Evolutionary conservation across 371 early-diverging fungal genomes (phyloP).

Genomic region (Rhizopus sp.): DNA sequence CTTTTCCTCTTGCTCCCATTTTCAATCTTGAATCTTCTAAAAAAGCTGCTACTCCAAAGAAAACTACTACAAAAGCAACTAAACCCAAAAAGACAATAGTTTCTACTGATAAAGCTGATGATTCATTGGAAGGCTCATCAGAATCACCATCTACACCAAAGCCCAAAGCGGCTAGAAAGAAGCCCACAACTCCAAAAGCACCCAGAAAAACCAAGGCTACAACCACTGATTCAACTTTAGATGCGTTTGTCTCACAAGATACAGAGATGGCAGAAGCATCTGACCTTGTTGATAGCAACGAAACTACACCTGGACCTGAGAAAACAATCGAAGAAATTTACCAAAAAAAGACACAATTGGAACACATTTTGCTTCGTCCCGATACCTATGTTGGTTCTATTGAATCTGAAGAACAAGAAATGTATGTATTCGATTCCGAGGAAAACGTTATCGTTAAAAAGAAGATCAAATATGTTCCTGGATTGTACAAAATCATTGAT

Average conservation of each 20-base stretch:
- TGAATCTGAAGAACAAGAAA: slow-evolving; percentile 80
- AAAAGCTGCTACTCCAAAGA: not conserved
- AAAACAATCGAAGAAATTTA: slow-evolving; percentile 98
- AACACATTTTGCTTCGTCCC: slow-evolving; percentile 98
- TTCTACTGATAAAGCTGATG: not conserved
- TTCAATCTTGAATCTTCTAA: too few relatives aligned
- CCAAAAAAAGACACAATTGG: slow-evolving; percentile 98
- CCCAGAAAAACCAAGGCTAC: not conserved
- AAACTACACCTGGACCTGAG: too few relatives aligned
- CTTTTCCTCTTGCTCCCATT: too few relatives aligned
- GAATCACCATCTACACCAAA: slow-evolving; percentile 12
- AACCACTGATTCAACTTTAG: too few relatives aligned
- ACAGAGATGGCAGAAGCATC: slow-evolving; percentile 6
- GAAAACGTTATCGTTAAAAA: slow-evolving; percentile 70
- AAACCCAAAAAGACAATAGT: slow-evolving; percentile 1
- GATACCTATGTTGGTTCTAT: slow-evolving; percentile 99
- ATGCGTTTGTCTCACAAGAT: too few relatives aligned
- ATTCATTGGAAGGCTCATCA: not conserved
- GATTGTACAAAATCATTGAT: slow-evolving; percentile 99
- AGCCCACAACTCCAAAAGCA: slow-evolving; percentile 4
- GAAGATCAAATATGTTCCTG: slow-evolving; percentile 91
- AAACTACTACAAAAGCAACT: not conserved
- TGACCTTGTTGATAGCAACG: too few relatives aligned
- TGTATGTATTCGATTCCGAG: slow-evolving; percentile 87
- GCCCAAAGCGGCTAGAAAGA: slow-evolving; percentile 16